Conservation (phyloP, 1,139 yeast species). For the Yamadazyma conglobata region DNA sequence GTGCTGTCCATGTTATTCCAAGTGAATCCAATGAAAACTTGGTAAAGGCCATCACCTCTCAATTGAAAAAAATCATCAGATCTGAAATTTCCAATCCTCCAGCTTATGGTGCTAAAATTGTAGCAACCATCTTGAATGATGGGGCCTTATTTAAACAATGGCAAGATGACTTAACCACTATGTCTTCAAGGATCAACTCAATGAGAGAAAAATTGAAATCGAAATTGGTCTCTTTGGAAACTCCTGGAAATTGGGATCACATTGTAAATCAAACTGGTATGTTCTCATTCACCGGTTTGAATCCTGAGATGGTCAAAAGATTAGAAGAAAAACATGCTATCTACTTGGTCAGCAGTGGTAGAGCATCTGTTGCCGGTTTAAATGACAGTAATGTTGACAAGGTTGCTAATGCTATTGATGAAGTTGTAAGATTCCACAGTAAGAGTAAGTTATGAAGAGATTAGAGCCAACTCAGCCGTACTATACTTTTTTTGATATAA, state of each 20-base stretch:
- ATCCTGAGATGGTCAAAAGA: conserved; percentile 73
- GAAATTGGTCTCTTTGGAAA: conserved; percentile 58
- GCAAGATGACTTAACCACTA: conserved; percentile 79
- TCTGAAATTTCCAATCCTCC: conserved; percentile 93
- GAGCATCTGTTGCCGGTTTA: conserved; percentile 93
- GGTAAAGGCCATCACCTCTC: conserved; percentile 61
- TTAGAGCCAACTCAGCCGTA: background rate
- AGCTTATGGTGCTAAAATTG: conserved; percentile 93
- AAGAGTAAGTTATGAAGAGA: conserved; percentile 36
- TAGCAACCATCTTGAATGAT: conserved; percentile 67
- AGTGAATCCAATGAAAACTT: conserved; percentile 37
- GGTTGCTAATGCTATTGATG: conserved; percentile 82
- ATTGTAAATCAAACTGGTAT: conserved; percentile 90
- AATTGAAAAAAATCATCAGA: conserved; percentile 73
- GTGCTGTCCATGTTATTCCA: conserved; percentile 77
- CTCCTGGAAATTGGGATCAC: conserved; percentile 94
- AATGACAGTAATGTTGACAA: conserved; percentile 74
- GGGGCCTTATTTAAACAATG: conserved; percentile 70
- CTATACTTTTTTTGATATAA: too few species aligned
- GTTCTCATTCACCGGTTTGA: conserved; percentile 92
- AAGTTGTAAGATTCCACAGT: conserved; percentile 53
- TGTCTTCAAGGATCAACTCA: conserved; percentile 78
- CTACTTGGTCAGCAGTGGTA: conserved; percentile 76
- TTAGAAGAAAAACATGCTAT: conserved; percentile 78
- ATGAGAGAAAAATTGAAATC: conserved; percentile 72